Percentiles rank a stretch among this genome's conserved stretches.
phyloP scores from a whole-genome alignment of 192 early-diverging fungal genomes.

The Coemansia sp. region DNA sequence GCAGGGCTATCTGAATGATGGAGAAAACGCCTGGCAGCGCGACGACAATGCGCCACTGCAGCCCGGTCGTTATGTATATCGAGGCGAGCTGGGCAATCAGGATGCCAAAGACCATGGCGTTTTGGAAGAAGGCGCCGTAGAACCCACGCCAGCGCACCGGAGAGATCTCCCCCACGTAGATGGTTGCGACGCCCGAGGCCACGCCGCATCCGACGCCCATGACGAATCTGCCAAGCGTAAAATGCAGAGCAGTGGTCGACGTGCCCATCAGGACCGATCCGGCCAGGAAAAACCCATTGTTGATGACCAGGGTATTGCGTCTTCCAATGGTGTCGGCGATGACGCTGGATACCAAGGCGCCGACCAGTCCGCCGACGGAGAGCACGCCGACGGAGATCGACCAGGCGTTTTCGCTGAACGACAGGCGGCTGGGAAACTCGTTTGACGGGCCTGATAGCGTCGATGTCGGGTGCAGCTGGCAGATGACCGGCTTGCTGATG shows the following conservation, averaged over 20 bases:
- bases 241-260: constrained; percentile 57
- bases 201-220: constrained; percentile 69
- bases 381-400: constrained; percentile 53
- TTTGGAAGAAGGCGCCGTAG: constrained; percentile 70
- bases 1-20: constrained; percentile 57
- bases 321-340: constrained; percentile 59
- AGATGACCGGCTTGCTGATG: constrained; percentile 39
- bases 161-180: constrained; percentile 72
- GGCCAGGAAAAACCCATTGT: constrained; percentile 66
- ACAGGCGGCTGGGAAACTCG: constrained; percentile 31
- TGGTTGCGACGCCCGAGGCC: constrained; percentile 52
- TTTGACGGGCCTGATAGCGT: not conserved
- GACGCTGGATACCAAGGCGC: constrained; percentile 56
- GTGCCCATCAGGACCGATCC: constrained; percentile 62
- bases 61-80: constrained; percentile 48
- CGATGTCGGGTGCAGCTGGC: constrained; percentile 18
- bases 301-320: constrained; percentile 61
- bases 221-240: constrained; percentile 69
- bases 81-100: constrained; percentile 62
- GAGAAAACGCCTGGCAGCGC: constrained; percentile 57
- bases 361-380: constrained; percentile 62
- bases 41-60: constrained; percentile 68
- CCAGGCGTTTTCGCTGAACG: constrained; percentile 46
- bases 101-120: constrained; percentile 70
- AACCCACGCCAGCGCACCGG: constrained; percentile 64